Evolutionary conservation across 2,329 filamentous ascomycete species (phyloP).

Genomic region (Aspergillus cejpii): DNA sequence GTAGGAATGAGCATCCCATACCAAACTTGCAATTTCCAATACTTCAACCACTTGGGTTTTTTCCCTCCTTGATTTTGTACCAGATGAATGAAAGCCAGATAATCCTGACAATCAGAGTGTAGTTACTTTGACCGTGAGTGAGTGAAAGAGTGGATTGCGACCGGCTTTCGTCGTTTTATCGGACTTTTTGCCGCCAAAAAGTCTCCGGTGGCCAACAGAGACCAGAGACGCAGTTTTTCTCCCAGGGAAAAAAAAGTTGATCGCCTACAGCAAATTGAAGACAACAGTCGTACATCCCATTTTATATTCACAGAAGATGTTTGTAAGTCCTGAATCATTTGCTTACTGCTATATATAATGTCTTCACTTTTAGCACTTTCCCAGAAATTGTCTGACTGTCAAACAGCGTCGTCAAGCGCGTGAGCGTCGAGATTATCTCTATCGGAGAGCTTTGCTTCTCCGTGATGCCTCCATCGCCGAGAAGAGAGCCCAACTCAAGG

Average conservation of each 20-base stretch:
- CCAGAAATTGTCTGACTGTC: slow-evolving; percentile 11
- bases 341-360: not conserved
- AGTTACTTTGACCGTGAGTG: slow-evolving; percentile 9
- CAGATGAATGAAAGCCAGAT: slow-evolving; percentile 20
- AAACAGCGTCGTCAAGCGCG: slow-evolving; percentile 63
- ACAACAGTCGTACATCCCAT: slow-evolving; percentile 6
- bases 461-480: slow-evolving; percentile 89
- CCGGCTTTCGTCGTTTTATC: slow-evolving; percentile 18
- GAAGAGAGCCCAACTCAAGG: slow-evolving; percentile 79
- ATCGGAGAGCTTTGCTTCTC: slow-evolving; percentile 77
- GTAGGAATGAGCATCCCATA: not conserved
- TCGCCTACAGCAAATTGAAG: slow-evolving; percentile 17
- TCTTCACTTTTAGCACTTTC: not conserved
- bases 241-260: slow-evolving; percentile 36
- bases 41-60: slow-evolving; percentile 9
- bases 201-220: slow-evolving; percentile 22
- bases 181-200: slow-evolving; percentile 24
- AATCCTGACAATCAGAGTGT: slow-evolving; percentile 12
- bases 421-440: slow-evolving; percentile 80
- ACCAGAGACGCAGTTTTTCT: slow-evolving; percentile 27
- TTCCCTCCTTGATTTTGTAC: slow-evolving; percentile 19
- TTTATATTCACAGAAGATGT: slow-evolving; percentile 20
- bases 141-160: slow-evolving; percentile 14
- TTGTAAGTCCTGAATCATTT: slow-evolving; percentile 20
- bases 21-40: not conserved